Percentiles rank a stretch among this genome's conserved stretches.
Evolutionary conservation across 1,284 basidiomycete species (phyloP).

Genomic region (Volvariella surrecta): DNA sequence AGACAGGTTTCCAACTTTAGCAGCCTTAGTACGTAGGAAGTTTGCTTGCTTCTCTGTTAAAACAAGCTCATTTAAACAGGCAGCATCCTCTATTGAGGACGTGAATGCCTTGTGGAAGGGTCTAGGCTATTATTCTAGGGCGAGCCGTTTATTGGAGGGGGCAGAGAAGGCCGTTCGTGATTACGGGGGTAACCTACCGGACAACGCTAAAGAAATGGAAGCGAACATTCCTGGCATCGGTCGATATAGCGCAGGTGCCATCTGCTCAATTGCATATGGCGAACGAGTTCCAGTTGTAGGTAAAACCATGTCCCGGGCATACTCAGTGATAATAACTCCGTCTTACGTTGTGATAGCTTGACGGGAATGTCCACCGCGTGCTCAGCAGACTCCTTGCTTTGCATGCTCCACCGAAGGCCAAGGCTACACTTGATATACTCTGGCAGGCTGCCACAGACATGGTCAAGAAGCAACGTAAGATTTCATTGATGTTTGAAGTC

Average conservation of each 20-base stretch:
- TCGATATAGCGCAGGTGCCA: slow-evolving; percentile 85
- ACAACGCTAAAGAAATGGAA: slow-evolving; percentile 76
- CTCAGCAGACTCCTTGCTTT: slow-evolving; percentile 77
- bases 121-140: slow-evolving; percentile 88
- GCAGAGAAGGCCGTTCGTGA: slow-evolving; percentile 71
- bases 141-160: slow-evolving; percentile 68
- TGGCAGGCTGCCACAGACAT: slow-evolving; percentile 73
- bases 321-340: background rate
- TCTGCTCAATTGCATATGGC: slow-evolving; percentile 86
- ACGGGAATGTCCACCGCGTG: slow-evolving; percentile 87
- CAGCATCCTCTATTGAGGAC: slow-evolving; percentile 69
- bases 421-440: slow-evolving; percentile 70
- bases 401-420: slow-evolving; percentile 74
- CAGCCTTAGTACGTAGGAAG: slow-evolving; percentile 50
- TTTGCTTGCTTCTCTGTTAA: background rate
- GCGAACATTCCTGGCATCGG: slow-evolving; percentile 85
- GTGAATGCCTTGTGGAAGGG: slow-evolving; percentile 89
- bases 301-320: slow-evolving; percentile 11
- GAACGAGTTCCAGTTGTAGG: slow-evolving; percentile 76
- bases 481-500: slow-evolving; percentile 4
- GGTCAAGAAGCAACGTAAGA: slow-evolving; percentile 30
- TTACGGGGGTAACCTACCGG: slow-evolving; percentile 67
- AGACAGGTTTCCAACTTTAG: slow-evolving; percentile 75
- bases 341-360: slow-evolving; percentile 43
- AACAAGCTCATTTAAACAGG: slow-evolving; percentile 25